Evolutionary conservation across 495 filamentous ascomycete species (phyloP).

Genomic region (Neurospora intermedia): DNA sequence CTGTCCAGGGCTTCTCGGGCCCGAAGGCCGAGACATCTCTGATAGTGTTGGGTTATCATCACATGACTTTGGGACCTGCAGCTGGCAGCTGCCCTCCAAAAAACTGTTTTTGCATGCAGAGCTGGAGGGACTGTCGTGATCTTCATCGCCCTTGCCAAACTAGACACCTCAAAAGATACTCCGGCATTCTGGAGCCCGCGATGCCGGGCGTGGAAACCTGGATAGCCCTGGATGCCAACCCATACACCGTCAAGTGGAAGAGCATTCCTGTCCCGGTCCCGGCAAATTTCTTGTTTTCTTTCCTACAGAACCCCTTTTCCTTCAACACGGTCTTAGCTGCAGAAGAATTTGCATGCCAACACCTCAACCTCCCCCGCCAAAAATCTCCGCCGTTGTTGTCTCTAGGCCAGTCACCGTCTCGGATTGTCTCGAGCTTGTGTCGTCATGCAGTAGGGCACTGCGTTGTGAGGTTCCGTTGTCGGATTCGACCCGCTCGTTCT

Average conservation of each 20-base stretch:
- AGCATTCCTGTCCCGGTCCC: background rate
- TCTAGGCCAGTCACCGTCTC: background rate
- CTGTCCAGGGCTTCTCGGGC: background rate
- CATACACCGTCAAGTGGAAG: background rate
- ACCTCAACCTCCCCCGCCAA: background rate
- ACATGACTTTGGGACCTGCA: background rate
- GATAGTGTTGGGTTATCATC: background rate
- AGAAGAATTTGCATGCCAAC: background rate
- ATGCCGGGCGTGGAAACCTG: background rate
- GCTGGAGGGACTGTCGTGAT: background rate
- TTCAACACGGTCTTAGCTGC: background rate
- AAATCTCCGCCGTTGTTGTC: background rate
- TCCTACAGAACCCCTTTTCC: background rate
- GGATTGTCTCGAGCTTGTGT: background rate
- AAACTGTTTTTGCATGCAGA: background rate
- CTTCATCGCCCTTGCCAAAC: background rate
- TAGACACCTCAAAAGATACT: background rate
- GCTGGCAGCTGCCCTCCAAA: background rate
- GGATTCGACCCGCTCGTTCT: background rate
- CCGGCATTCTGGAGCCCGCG: background rate
- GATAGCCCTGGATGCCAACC: background rate
- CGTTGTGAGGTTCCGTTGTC: background rate
- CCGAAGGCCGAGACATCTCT: background rate
- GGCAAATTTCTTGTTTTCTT: background rate
- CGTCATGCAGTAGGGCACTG: background rate